Evolutionary conservation across 345 rosid genomes (phyloP), one percentile per base, ranked within the genome.

Genomic region (Trapa incisa): DNA sequence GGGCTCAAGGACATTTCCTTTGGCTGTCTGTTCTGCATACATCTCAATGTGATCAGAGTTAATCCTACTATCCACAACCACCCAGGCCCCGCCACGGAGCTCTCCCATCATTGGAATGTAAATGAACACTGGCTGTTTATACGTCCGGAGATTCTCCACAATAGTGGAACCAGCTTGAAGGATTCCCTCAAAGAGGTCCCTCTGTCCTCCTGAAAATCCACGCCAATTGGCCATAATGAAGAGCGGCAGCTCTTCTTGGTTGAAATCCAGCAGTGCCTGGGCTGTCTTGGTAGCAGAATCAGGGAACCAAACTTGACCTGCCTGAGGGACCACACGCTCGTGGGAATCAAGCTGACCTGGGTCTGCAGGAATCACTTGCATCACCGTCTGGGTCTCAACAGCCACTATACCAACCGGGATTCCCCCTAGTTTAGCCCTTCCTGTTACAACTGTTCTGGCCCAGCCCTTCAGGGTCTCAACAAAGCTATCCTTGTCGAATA

Each of bases 291-390:
- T 80, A 6, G 99, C 99, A 38, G 99, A 94, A 85, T 91, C 99
- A 37, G 99, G 99, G 77, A 94, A 94, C 99, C 99, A 94, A 70
- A 94, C 99, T 82, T 94, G 99, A 65, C 99, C 99, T 67, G 99
- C 99, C 81, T 91, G 97, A 0, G 99, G 96, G 67, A 91, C 99
- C 54, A 94, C 93, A 78, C 96, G 82, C 78, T 94, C 99, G 73
- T 94, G 97, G 75, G 99, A 94, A 81, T 94, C 99, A 11, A 91
- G 96, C 79, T 91, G 99, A 66, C 99, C 99, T 10, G 99, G 99
- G 76, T 94, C 99, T 39, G 99, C 97, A 57, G 99, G 99, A 73
- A 94, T 91, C 69, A 94, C 86, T 78, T 94, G 97, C 97, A 87
- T 94, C 62, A 89, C 96, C 0, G 99, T 91, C 72, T 91, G 99